A percentile compares a stretch with the other conserved stretches of the same genome.
Conservation (phyloP, 306 rosid species). For the Gynostemma pentaphyllum region DNA sequence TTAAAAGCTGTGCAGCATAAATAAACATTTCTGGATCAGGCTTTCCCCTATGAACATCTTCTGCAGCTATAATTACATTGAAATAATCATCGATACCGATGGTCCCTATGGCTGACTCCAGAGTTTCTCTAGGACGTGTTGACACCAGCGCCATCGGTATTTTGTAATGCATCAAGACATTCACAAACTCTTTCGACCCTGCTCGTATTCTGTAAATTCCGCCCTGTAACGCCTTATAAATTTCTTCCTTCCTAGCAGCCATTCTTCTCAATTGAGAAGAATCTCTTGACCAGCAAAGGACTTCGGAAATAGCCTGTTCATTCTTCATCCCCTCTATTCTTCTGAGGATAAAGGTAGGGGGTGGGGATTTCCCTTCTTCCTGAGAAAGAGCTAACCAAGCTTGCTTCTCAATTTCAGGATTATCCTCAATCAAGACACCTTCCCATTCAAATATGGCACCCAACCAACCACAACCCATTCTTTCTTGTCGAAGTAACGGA, state of each 20-base stretch:
- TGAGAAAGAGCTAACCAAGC: constrained; percentile 73
- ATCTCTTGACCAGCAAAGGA: constrained; percentile 96
- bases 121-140: constrained; percentile 62
- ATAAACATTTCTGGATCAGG: constrained; percentile 96
- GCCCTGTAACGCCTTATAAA: constrained; percentile 80
- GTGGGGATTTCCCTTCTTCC: constrained; percentile 87
- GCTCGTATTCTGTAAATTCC: constrained; percentile 58
- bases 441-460: constrained; percentile 98
- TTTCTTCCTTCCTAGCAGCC: constrained; percentile 74
- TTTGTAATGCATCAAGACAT: constrained; percentile 73
- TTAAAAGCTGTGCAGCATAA: constrained; percentile 77
- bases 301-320: constrained; percentile 87
- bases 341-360: constrained; percentile 59
- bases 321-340: constrained; percentile 94
- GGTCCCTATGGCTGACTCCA: constrained; percentile 61
- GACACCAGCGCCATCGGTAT: constrained; percentile 94
- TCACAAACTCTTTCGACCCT: constrained; percentile 80
- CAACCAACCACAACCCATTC: constrained; percentile 97
- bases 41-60: constrained; percentile 91
- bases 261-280: constrained; percentile 56
- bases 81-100: constrained; percentile 62
- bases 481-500: constrained; percentile 85
- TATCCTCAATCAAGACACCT: constrained; percentile 79
- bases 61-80: constrained; percentile 72
- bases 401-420: constrained; percentile 68